Conservation (phyloP, 169 alveolate genomes). For the Plasmodium knowlesi region DNA sequence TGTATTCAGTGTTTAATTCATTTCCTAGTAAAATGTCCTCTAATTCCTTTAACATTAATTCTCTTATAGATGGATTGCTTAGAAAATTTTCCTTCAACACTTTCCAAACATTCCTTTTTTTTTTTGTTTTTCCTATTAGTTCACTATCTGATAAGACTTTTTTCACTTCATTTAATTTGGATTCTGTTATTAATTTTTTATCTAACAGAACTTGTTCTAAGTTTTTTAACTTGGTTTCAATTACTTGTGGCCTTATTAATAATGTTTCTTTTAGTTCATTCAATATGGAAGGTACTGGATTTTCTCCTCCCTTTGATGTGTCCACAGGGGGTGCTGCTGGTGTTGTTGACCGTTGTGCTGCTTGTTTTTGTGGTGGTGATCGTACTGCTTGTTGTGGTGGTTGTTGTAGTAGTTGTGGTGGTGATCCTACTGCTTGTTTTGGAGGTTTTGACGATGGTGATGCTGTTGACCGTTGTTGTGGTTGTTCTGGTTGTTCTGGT, state of each 20-base stretch:
- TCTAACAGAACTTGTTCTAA: neutral
- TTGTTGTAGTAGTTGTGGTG: too few species aligned
- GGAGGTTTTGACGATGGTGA: too few species aligned
- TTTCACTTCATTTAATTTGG: neutral
- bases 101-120: neutral
- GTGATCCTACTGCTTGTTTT: too few species aligned
- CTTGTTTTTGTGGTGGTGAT: too few species aligned
- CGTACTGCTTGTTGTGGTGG: too few species aligned
- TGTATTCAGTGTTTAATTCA: neutral
- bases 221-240: neutral
- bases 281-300: neutral
- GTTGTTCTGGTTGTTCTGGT: neutral
- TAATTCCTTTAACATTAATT: constrained; percentile 8
- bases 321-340: neutral
- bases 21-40: constrained; percentile 9
- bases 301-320: neutral
- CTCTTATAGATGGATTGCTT: neutral
- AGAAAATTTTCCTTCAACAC: neutral
- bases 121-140: neutral
- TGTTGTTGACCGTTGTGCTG: too few species aligned
- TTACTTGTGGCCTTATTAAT: neutral
- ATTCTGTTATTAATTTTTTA: neutral
- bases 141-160: neutral
- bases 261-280: neutral
- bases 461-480: too few species aligned